Evolutionary conservation across 768 basidiomycete species (phyloP).

Genomic region (Punctularia strigosozonata): DNA sequence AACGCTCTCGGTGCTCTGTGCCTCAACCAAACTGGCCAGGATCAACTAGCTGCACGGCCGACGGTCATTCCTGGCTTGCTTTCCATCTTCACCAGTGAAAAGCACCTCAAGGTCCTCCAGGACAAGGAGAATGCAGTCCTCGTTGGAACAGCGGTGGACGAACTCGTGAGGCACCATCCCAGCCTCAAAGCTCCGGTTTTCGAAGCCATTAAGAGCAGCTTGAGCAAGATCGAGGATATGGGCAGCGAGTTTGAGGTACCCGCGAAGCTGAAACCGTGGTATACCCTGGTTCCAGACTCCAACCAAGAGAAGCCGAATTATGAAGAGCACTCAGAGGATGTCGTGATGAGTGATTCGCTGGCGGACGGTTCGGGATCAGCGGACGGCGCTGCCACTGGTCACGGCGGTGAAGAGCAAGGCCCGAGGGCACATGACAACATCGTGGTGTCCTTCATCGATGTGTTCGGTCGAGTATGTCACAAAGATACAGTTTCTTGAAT

Average conservation of each 20-base stretch:
- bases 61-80: conserved; percentile 80
- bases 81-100: conserved; percentile 75
- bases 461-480: conserved; percentile 56
- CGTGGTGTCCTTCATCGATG: conserved; percentile 69
- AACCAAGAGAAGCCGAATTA: background rate
- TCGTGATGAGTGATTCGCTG: conserved; percentile 26
- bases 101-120: conserved; percentile 69
- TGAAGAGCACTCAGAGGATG: conserved; percentile 18
- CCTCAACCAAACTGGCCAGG: conserved; percentile 82
- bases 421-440: conserved; percentile 59
- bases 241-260: conserved; percentile 50
- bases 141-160: conserved; percentile 85
- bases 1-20: conserved; percentile 96
- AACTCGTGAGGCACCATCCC: conserved; percentile 94
- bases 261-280: conserved; percentile 54
- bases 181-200: conserved; percentile 71
- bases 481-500: background rate
- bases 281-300: conserved; percentile 33
- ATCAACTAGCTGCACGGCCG: conserved; percentile 65
- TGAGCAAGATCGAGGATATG: conserved; percentile 64
- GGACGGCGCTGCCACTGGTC: conserved; percentile 4
- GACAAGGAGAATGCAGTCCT: conserved; percentile 90
- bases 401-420: conserved; percentile 21
- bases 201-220: conserved; percentile 56
- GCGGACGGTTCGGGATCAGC: background rate